Percentiles rank a stretch among this genome's conserved stretches.
Conservation (phyloP, 768 basidiomycete genomes). For the Daedaleopsis sinensis region DNA sequence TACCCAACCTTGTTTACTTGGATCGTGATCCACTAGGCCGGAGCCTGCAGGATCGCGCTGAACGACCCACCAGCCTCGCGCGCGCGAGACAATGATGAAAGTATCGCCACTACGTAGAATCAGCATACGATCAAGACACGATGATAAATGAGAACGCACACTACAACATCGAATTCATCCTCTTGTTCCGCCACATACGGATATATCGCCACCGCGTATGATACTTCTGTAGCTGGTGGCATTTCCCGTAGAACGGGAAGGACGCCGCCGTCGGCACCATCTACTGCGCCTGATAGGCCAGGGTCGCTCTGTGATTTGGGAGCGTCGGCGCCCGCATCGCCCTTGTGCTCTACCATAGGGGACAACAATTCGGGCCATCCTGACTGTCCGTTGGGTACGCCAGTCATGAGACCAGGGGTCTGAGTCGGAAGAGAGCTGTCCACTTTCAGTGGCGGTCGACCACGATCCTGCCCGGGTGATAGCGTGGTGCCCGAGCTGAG, state of each 20-base stretch:
- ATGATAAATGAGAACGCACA: constrained; percentile 49
- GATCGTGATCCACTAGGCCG: constrained; percentile 76
- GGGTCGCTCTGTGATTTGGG: constrained; percentile 38
- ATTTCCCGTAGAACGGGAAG: constrained; percentile 32
- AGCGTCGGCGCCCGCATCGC: constrained; percentile 34
- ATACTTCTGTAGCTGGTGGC: constrained; percentile 54
- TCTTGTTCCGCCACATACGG: constrained; percentile 99
- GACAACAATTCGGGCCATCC: constrained; percentile 80
- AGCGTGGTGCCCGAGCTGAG: constrained; percentile 38
- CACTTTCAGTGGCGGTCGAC: constrained; percentile 74
- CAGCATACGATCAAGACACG: constrained; percentile 2
- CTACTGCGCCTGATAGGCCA: constrained; percentile 24
- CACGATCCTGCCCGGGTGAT: constrained; percentile 29
- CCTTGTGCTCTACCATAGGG: constrained; percentile 52
- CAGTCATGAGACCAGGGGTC: constrained; percentile 56
- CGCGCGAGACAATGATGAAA: constrained; percentile 89
- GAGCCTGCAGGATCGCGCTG: constrained; percentile 90
- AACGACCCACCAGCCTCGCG: constrained; percentile 99
- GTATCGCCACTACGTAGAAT: constrained; percentile 72
- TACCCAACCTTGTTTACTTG: constrained; percentile 92
- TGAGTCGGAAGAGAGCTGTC: constrained; percentile 46
- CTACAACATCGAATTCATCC: constrained; percentile 97
- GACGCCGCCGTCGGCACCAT: constrained; percentile 33
- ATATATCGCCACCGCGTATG: constrained; percentile 97
- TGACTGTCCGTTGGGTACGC: constrained; percentile 60